phyloP scores from a whole-genome alignment of 257 asterid species.

The Linderniella brevidens region DNA sequence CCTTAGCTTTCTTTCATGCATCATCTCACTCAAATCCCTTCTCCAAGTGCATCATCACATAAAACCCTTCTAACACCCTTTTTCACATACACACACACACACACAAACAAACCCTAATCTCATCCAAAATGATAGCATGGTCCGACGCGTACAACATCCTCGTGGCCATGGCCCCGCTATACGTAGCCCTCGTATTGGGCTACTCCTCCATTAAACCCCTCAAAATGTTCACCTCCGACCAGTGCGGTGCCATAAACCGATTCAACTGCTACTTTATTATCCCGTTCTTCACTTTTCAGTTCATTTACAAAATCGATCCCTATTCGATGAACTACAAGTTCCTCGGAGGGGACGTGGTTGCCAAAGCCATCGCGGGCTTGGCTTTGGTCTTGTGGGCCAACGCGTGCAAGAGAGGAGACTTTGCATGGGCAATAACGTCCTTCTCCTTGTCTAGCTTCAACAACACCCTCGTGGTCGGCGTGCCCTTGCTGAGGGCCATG shows the following conservation, averaged over 20 bases:
- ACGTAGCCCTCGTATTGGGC: slow-evolving; percentile 25
- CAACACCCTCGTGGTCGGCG: slow-evolving; percentile 34
- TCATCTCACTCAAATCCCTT: too few relatives aligned
- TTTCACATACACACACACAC: too few relatives aligned
- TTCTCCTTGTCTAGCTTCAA: slow-evolving; percentile 29
- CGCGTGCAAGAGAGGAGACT: slow-evolving; percentile 15
- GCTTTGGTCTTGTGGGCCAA: slow-evolving; percentile 28
- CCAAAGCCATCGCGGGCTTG: slow-evolving; percentile 14
- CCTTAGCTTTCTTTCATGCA: too few relatives aligned
- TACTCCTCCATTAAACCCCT: slow-evolving; percentile 34
- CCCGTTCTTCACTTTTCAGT: slow-evolving; percentile 36
- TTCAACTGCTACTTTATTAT: slow-evolving; percentile 24
- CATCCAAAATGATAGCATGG: not conserved
- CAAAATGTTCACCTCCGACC: slow-evolving; percentile 30
- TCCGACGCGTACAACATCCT: not conserved
- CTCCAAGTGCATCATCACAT: too few relatives aligned
- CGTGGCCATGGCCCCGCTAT: slow-evolving; percentile 22
- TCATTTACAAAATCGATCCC: slow-evolving; percentile 25
- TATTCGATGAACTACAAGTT: slow-evolving; percentile 29
- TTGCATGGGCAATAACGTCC: slow-evolving; percentile 29
- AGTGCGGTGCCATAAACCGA: slow-evolving; percentile 32
- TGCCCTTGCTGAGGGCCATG: slow-evolving; percentile 34
- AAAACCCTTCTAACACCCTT: too few relatives aligned
- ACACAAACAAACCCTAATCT: too few relatives aligned
- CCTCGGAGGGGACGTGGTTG: slow-evolving; percentile 21